Evolutionary conservation across 345 rosid genomes (phyloP).

Genomic region (Anastatica hierochuntica): DNA sequence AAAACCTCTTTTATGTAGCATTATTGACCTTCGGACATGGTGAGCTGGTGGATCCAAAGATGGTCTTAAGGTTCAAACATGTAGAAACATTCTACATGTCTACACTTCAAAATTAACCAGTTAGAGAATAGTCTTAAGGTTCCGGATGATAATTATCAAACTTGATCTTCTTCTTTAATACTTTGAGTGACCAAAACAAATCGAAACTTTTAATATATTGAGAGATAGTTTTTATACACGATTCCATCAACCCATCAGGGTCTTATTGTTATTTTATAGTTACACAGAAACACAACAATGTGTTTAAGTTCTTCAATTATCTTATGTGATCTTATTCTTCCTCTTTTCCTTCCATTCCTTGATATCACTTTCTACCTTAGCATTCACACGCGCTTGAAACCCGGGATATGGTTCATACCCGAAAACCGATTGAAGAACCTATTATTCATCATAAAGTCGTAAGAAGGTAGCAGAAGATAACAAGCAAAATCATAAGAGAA

Average conservation of each 20-base stretch:
- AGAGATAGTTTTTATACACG: not conserved
- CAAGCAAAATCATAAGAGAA: not conserved
- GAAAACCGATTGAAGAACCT: slow-evolving; percentile 53
- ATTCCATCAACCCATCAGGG: not conserved
- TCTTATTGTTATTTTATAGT: not conserved
- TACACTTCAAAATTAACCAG: too few species aligned
- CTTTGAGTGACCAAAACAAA: not conserved
- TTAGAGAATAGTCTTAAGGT: too few species aligned
- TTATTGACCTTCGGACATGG: too few species aligned
- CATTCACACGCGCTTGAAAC: slow-evolving; percentile 50
- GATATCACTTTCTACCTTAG: slow-evolving; percentile 47
- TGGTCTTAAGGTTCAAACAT: too few species aligned
- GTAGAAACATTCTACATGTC: too few species aligned
- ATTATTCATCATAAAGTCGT: not conserved
- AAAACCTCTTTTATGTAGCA: too few species aligned
- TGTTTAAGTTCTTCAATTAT: not conserved
- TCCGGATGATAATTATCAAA: too few species aligned
- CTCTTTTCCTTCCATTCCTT: slow-evolving; percentile 45
- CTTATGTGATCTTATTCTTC: slow-evolving; percentile 28
- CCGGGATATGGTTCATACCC: slow-evolving; percentile 84
- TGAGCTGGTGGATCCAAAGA: too few species aligned
- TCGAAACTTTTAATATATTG: not conserved
- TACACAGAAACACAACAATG: not conserved
- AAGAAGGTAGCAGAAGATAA: not conserved
- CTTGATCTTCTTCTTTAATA: too few species aligned